These are phyloP conservation scores for Closterium sp. DNA, from an alignment of 139 green algal species.

Conservation along the genomic window DNA sequence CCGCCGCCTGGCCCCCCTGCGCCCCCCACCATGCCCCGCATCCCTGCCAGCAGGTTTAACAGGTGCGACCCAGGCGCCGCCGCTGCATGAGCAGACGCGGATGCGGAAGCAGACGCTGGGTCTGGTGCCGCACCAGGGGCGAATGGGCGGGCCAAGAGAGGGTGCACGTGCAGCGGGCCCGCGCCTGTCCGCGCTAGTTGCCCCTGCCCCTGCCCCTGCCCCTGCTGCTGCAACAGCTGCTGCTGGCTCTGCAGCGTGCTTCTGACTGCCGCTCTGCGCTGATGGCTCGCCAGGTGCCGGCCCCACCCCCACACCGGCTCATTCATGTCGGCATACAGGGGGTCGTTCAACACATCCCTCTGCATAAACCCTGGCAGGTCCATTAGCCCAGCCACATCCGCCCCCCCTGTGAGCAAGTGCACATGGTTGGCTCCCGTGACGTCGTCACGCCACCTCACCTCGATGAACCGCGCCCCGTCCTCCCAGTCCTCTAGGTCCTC, in stretches of 20 bases:
- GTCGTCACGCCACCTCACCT: constrained; percentile 44
- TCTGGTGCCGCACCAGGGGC: neutral
- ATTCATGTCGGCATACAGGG: constrained; percentile 11
- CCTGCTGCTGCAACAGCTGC: neutral
- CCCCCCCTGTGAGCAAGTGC: constrained; percentile 21
- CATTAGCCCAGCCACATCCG: constrained; percentile 19
- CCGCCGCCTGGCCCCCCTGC: too few species aligned
- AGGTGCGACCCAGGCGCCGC: neutral
- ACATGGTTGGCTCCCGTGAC: constrained; percentile 39
- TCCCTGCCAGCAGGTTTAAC: neutral
- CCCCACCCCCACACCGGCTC: neutral
- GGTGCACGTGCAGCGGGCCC: neutral
- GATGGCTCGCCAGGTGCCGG: neutral
- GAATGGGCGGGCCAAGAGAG: constrained; percentile 9
- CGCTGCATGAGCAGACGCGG: neutral
- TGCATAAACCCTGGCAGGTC: constrained; percentile 31
- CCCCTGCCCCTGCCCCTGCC: neutral
- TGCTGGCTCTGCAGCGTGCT: neutral
- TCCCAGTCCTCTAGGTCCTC: constrained; percentile 44
- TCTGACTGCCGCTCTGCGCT: neutral
- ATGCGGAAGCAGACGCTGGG: neutral
- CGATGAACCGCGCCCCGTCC: constrained; percentile 39
- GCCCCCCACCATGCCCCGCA: neutral
- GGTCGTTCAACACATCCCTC: neutral
- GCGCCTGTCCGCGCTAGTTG: neutral